Evolutionary conservation across 2,329 filamentous ascomycete species (phyloP).

Genomic region (Aspergillus terreus): DNA sequence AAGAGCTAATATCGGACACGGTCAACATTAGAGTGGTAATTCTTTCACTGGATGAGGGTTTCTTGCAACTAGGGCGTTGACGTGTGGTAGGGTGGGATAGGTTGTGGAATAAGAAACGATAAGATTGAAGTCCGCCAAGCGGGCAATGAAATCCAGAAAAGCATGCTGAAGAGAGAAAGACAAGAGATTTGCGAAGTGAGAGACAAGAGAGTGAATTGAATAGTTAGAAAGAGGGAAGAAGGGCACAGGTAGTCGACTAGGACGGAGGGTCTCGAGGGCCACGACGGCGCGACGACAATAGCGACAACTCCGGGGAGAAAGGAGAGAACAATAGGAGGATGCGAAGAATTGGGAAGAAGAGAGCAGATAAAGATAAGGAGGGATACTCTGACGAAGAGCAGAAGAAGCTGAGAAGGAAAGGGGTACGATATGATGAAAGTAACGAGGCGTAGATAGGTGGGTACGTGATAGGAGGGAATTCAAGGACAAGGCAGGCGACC

Average conservation of each 20-base stretch:
- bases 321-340: neutral
- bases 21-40: slow-evolving; percentile 35
- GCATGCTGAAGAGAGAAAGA: neutral
- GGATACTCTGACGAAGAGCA: neutral
- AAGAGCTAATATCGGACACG: slow-evolving; percentile 35
- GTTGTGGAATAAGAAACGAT: neutral
- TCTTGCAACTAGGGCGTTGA: slow-evolving; percentile 19
- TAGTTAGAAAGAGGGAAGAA: slow-evolving; percentile 7
- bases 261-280: slow-evolving; percentile 13
- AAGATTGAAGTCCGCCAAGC: neutral
- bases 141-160: neutral
- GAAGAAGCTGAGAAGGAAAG: neutral
- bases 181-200: neutral
- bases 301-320: slow-evolving; percentile 14
- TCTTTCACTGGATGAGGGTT: slow-evolving; percentile 16
- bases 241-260: slow-evolving; percentile 3
- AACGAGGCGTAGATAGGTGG: neutral
- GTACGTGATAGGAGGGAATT: neutral
- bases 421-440: neutral
- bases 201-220: slow-evolving; percentile 18
- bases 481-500: slow-evolving; percentile 32
- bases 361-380: slow-evolving; percentile 3
- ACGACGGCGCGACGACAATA: slow-evolving; percentile 18
- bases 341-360: slow-evolving; percentile 12
- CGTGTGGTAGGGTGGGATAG: neutral